Percentiles rank a stretch among this genome's conserved stretches.
Conservation (phyloP, 129 eudicot species). For the Chrysanthemum makinoi region DNA sequence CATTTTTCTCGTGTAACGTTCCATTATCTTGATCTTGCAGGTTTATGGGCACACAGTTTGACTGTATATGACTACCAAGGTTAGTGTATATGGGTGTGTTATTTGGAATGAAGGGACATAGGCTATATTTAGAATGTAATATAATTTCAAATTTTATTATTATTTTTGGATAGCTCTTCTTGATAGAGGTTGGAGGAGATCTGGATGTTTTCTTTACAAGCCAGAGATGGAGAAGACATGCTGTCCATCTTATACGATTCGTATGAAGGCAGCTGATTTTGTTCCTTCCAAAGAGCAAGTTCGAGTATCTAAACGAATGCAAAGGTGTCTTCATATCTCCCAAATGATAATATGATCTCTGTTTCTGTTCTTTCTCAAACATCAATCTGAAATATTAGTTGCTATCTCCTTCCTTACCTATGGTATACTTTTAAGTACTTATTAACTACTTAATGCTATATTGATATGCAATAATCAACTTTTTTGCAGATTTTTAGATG, state of each 20-base stretch:
- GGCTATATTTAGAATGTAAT: not conserved
- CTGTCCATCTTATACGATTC: conserved; percentile 94
- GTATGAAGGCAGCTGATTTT: conserved; percentile 80
- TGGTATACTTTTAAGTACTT: conserved; percentile 5
- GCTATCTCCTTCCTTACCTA: not conserved
- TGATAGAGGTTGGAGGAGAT: conserved; percentile 99
- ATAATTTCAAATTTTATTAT: not conserved
- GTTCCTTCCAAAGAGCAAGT: conserved; percentile 86
- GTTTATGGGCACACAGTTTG: conserved; percentile 79
- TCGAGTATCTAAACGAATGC: conserved; percentile 69
- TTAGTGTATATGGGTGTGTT: conserved; percentile 25
- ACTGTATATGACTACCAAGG: conserved; percentile 96
- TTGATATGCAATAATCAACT: conserved; percentile 26
- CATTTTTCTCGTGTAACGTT: conserved; percentile 14
- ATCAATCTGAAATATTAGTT: not conserved
- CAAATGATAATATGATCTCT: not conserved
- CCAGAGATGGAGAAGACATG: conserved; percentile 97
- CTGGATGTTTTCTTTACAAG: conserved; percentile 91
- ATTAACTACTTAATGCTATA: conserved; percentile 4
- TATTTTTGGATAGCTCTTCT: conserved; percentile 67
- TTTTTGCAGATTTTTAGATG: conserved; percentile 69
- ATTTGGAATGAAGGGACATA: not conserved
- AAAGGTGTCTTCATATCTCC: conserved; percentile 27
- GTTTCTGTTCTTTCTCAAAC: conserved; percentile 18
- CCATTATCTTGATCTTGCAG: conserved; percentile 40